phyloP scores from a whole-genome alignment of 2,329 filamentous ascomycete species.

The Fusarium sp. region DNA sequence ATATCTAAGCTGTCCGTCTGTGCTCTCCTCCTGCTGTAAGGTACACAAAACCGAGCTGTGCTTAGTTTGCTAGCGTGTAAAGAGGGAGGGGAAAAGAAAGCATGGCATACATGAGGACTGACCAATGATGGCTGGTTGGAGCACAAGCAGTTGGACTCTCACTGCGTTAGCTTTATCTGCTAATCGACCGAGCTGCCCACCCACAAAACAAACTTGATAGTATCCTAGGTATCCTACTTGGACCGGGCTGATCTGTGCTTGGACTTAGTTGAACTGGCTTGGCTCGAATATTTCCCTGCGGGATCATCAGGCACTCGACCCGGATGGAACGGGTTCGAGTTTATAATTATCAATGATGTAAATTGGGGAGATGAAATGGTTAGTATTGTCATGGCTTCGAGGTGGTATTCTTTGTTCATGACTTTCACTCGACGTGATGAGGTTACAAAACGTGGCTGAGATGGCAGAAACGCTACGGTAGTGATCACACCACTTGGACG shows the following conservation, averaged over 20 bases:
- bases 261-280: neutral
- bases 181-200: constrained; percentile 30
- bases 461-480: constrained; percentile 19
- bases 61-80: constrained; percentile 29
- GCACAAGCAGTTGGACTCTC: constrained; percentile 18
- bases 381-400: neutral
- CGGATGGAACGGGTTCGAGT: constrained; percentile 23
- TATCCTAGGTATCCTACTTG: constrained; percentile 13
- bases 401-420: neutral
- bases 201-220: constrained; percentile 19
- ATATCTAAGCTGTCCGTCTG: constrained; percentile 33
- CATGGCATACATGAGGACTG: constrained; percentile 20
- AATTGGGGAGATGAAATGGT: neutral
- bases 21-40: constrained; percentile 42
- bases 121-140: constrained; percentile 18
- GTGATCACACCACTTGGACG: constrained; percentile 35
- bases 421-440: neutral
- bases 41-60: constrained; percentile 35
- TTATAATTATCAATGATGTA: neutral
- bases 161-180: constrained; percentile 38
- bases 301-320: constrained; percentile 2
- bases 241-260: constrained; percentile 17
- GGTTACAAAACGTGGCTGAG: constrained; percentile 32
- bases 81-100: constrained; percentile 27
- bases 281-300: neutral